Conservation (phyloP, 352 stramenopile genomes). For the Phytophthora ramorum region DNA sequence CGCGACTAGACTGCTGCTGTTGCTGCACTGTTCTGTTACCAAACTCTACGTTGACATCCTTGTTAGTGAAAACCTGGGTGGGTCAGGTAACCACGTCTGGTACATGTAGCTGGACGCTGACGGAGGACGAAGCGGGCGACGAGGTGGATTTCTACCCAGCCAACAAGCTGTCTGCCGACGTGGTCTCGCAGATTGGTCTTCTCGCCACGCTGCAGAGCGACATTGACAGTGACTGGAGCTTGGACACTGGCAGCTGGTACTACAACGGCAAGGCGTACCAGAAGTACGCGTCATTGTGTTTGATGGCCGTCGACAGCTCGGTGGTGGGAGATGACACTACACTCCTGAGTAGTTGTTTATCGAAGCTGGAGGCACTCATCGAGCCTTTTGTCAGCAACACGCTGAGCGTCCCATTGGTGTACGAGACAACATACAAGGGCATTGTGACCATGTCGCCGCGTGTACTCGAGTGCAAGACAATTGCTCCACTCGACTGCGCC, state of each 20-base stretch:
- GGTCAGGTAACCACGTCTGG: slow-evolving; percentile 48
- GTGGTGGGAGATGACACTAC: slow-evolving; percentile 61
- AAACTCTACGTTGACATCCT: slow-evolving; percentile 59
- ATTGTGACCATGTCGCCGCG: slow-evolving; percentile 71
- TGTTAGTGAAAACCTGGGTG: slow-evolving; percentile 57
- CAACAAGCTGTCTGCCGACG: slow-evolving; percentile 39
- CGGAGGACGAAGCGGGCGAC: slow-evolving; percentile 53
- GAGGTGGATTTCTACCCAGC: slow-evolving; percentile 68
- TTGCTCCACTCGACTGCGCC: slow-evolving; percentile 32
- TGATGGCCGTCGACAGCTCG: slow-evolving; percentile 64
- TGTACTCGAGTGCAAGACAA: slow-evolving; percentile 62
- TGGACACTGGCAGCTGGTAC: slow-evolving; percentile 68
- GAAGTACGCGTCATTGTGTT: slow-evolving; percentile 82
- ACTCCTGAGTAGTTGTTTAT: slow-evolving; percentile 53
- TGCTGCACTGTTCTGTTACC: no score
- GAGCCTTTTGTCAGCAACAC: slow-evolving; percentile 70
- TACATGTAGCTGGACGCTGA: slow-evolving; percentile 62
- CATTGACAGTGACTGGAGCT: slow-evolving; percentile 62
- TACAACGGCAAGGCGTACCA: slow-evolving; percentile 82
- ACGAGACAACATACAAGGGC: slow-evolving; percentile 80
- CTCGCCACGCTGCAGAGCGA: slow-evolving; percentile 54
- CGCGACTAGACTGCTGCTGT: no score
- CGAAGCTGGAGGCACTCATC: slow-evolving; percentile 64
- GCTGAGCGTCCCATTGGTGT: slow-evolving; percentile 59
- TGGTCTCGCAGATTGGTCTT: slow-evolving; percentile 50